A percentile compares a stretch with the other conserved stretches of the same genome.
These are phyloP conservation scores for Phascolomyces articulosus DNA, from an alignment of 371 early-diverging fungal genomes.

Conservation along the genomic window DNA sequence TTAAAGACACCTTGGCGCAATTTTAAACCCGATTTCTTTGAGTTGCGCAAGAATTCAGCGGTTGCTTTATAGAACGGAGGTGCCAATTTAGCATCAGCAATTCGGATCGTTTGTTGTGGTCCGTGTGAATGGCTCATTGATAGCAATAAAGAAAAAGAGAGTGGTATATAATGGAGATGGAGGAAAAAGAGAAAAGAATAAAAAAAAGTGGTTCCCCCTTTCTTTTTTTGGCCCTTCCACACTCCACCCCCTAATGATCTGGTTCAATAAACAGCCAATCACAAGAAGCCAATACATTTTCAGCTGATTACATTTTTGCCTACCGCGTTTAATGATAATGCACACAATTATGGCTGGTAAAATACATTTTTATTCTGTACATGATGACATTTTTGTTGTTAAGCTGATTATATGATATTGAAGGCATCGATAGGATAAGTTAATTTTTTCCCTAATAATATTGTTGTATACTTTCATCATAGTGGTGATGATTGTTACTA, in stretches of 20 bases:
- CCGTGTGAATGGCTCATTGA: constrained; percentile 27
- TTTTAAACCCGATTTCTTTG: constrained; percentile 72
- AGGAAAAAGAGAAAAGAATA: constrained; percentile 8
- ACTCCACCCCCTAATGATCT: too few relatives aligned
- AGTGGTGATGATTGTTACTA: too few relatives aligned
- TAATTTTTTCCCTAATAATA: too few relatives aligned
- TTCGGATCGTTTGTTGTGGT: constrained; percentile 27
- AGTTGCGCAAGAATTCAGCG: constrained; percentile 41
- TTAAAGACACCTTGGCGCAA: constrained; percentile 87
- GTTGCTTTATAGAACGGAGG: constrained; percentile 36
- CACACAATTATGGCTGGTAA: too few relatives aligned
- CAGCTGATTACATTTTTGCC: too few relatives aligned
- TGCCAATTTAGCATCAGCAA: constrained; percentile 48
- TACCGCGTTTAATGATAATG: too few relatives aligned
- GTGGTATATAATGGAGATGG: not conserved
- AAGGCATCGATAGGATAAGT: too few relatives aligned
- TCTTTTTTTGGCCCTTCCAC: not conserved
- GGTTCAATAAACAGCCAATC: constrained; percentile 9
- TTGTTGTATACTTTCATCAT: too few relatives aligned
- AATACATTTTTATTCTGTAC: too few relatives aligned
- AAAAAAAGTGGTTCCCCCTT: not conserved
- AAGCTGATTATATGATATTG: too few relatives aligned
- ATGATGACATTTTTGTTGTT: too few relatives aligned
- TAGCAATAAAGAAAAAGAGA: not conserved
- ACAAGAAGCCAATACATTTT: constrained; percentile 4